These are phyloP conservation scores for Sporothrix mexicana DNA, from an alignment of 2,329 filamentous ascomycete genomes.

Conservation along the genomic window DNA sequence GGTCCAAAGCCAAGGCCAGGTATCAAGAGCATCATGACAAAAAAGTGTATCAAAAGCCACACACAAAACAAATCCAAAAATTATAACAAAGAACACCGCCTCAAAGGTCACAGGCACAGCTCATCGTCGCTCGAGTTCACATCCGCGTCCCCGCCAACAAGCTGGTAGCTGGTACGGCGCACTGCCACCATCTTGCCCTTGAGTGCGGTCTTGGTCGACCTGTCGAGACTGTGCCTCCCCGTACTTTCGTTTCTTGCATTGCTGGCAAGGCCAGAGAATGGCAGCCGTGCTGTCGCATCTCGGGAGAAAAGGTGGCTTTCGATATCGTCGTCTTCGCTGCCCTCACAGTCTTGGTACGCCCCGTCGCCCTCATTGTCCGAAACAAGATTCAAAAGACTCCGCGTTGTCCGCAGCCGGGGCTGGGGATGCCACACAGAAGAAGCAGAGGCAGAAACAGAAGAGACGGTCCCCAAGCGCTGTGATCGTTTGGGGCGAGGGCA, in stretches of 20 bases:
- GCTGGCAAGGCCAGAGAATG: background rate
- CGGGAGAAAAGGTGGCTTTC: background rate
- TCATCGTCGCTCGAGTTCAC: slow-evolving; percentile 37
- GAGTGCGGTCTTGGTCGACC: no score
- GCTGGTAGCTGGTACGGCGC: background rate
- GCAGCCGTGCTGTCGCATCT: background rate
- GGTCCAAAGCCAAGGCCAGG: no score
- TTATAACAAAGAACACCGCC: background rate
- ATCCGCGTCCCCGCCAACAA: background rate
- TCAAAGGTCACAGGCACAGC: slow-evolving; percentile 35
- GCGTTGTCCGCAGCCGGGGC: background rate
- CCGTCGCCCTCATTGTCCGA: slow-evolving; percentile 34
- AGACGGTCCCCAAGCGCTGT: background rate
- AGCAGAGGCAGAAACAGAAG: background rate
- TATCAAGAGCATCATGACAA: background rate
- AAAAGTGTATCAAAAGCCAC: slow-evolving; percentile 15
- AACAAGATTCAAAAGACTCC: slow-evolving; percentile 31
- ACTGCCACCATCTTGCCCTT: background rate
- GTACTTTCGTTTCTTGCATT: background rate
- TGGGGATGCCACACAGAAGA: background rate
- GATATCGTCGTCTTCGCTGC: background rate
- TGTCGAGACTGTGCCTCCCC: no score
- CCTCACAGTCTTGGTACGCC: background rate
- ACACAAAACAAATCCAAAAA: background rate
- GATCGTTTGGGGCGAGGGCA: background rate